phyloP scores from a whole-genome alignment of 2,329 filamentous ascomycete genomes.

The Xylaria sp. region DNA sequence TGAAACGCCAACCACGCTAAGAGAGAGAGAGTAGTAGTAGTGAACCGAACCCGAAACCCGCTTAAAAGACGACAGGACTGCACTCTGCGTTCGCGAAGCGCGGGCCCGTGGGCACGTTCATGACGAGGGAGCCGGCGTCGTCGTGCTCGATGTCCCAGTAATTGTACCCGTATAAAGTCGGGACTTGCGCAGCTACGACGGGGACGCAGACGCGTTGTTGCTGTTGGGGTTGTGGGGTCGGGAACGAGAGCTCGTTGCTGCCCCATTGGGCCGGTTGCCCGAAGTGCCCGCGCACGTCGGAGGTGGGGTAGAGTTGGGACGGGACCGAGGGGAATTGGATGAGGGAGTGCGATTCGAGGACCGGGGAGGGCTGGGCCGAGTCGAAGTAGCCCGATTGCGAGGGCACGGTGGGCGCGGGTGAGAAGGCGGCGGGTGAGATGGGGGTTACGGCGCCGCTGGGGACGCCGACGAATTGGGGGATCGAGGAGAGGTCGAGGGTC shows the following conservation, averaged over 20 bases:
- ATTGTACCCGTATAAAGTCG: neutral
- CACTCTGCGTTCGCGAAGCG: neutral
- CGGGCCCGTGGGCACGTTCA: too few species aligned
- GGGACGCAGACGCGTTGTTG: neutral
- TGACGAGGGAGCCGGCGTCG: too few species aligned
- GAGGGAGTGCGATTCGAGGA: slow-evolving; percentile 37
- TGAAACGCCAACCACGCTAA: neutral
- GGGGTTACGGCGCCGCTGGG: neutral
- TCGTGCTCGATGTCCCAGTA: neutral
- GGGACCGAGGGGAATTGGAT: slow-evolving; percentile 26
- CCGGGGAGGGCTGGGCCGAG: slow-evolving; percentile 39
- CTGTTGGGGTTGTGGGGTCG: neutral
- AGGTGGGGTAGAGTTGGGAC: neutral
- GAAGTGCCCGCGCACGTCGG: slow-evolving; percentile 34
- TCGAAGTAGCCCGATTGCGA: slow-evolving; percentile 54
- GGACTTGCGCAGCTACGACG: neutral
- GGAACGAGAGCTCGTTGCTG: neutral
- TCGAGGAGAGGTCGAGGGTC: slow-evolving; percentile 51
- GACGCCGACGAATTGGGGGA: slow-evolving; percentile 40
- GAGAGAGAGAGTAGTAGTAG: too few species aligned
- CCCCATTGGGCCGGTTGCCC: slow-evolving; percentile 28
- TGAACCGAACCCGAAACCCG: neutral
- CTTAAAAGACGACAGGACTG: neutral
- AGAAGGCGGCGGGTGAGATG: neutral
- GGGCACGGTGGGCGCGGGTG: slow-evolving; percentile 42